phyloP scores from a whole-genome alignment of 2,329 filamentous ascomycete genomes.

The Arthroderma sp. region DNA sequence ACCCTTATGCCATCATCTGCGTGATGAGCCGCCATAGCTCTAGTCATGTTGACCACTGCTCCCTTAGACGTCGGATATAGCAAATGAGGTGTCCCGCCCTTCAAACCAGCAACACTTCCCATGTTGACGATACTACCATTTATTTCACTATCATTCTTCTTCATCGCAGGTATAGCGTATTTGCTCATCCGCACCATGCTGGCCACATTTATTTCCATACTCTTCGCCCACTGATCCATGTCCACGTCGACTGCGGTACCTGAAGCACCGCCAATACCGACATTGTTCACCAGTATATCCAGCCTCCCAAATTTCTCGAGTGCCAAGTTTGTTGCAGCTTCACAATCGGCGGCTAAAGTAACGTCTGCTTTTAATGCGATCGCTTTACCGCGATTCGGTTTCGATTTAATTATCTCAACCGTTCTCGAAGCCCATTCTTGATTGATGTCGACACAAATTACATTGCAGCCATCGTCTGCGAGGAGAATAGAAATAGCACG shows the following conservation, averaged over 20 bases:
- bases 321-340: constrained; percentile 27
- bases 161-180: constrained; percentile 48
- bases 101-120: constrained; percentile 47
- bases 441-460: constrained; percentile 47
- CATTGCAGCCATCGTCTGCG: constrained; percentile 44
- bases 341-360: constrained; percentile 41
- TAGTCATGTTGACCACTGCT: constrained; percentile 43
- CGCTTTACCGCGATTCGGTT: constrained; percentile 26
- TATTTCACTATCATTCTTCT: constrained; percentile 35
- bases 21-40: constrained; percentile 45
- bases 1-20: constrained; percentile 38
- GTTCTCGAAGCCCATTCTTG: constrained; percentile 40
- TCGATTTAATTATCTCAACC: constrained; percentile 37
- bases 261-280: constrained; percentile 46
- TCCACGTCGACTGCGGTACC: constrained; percentile 51
- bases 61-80: constrained; percentile 43
- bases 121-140: constrained; percentile 49
- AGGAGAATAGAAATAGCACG: constrained; percentile 46
- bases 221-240: constrained; percentile 43
- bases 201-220: constrained; percentile 49
- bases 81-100: constrained; percentile 40
- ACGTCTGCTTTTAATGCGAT: constrained; percentile 41
- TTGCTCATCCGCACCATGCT: constrained; percentile 55
- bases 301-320: constrained; percentile 41
- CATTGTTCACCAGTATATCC: constrained; percentile 53